Conservation (phyloP, 805 yeast genomes). For the Candida maris region DNA sequence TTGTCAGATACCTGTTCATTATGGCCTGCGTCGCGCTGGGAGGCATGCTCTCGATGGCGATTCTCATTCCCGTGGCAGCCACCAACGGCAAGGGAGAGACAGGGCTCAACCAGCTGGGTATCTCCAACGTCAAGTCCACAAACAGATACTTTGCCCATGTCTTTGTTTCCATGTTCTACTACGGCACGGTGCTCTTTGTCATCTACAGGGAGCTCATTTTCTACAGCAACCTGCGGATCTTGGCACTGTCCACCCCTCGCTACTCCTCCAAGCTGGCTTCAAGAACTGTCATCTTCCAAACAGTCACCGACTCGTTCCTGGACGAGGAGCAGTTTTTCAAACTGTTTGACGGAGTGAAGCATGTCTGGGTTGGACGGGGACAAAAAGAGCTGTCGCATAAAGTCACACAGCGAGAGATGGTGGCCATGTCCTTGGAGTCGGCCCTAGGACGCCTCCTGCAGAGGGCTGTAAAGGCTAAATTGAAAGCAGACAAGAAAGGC, state of each 20-base stretch:
- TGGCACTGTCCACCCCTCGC: slow-evolving; percentile 74
- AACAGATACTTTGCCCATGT: slow-evolving; percentile 84
- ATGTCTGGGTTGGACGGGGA: slow-evolving; percentile 77
- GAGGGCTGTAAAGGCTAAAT: slow-evolving; percentile 59
- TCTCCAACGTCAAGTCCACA: slow-evolving; percentile 61
- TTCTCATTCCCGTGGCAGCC: slow-evolving; percentile 83
- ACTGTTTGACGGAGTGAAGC: slow-evolving; percentile 77
- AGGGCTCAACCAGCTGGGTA: slow-evolving; percentile 76
- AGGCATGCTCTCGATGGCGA: slow-evolving; percentile 57
- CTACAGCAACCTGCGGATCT: slow-evolving; percentile 72
- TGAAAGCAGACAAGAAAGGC: slow-evolving; percentile 67
- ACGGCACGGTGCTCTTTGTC: slow-evolving; percentile 63
- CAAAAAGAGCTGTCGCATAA: slow-evolving; percentile 48
- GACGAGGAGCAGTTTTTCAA: slow-evolving; percentile 70
- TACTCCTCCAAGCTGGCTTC: slow-evolving; percentile 72
- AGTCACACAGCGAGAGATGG: slow-evolving; percentile 54
- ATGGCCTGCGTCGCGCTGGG: slow-evolving; percentile 51
- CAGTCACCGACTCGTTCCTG: slow-evolving; percentile 72
- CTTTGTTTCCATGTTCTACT: slow-evolving; percentile 74
- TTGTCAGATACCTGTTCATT: slow-evolving; percentile 69
- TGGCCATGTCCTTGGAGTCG: slow-evolving; percentile 62
- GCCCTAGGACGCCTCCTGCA: slow-evolving; percentile 58
- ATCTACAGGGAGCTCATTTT: slow-evolving; percentile 80
- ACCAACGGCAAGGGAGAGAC: slow-evolving; percentile 54
- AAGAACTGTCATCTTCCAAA: slow-evolving; percentile 79